phyloP scores from a whole-genome alignment of 441 rosid species.

The Adansonia grandidieri region DNA sequence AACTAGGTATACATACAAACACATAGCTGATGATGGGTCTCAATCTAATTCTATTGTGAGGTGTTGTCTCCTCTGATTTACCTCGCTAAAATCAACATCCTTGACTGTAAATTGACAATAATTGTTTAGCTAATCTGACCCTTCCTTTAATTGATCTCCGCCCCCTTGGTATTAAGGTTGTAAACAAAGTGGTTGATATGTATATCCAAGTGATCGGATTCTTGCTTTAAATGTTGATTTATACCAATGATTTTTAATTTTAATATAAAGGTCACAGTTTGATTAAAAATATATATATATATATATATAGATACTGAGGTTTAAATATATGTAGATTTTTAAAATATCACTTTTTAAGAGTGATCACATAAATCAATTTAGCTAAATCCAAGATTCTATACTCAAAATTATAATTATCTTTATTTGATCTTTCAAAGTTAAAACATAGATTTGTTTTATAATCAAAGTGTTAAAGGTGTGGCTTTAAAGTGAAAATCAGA shows the following conservation, averaged over 20 bases:
- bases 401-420: not conserved
- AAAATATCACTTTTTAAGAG: too few species aligned
- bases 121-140: not conserved
- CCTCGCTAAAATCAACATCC: constrained; percentile 18
- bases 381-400: too few species aligned
- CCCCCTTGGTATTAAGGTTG: not conserved
- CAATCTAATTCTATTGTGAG: constrained; percentile 12
- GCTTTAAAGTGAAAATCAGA: constrained; percentile 20
- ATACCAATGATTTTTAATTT: too few species aligned
- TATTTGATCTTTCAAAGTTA: not conserved
- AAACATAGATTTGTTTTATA: not conserved
- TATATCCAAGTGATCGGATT: not conserved
- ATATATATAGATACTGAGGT: too few species aligned
- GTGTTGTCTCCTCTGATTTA: constrained; percentile 7
- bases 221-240: not conserved
- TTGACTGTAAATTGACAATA: constrained; percentile 9
- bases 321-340: too few species aligned
- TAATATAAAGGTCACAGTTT: too few species aligned
- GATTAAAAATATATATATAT: too few species aligned
- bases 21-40: constrained; percentile 19
- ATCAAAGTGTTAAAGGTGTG: not conserved
- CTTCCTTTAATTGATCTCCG: not conserved
- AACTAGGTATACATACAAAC: constrained; percentile 21
- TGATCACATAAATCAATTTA: too few species aligned
- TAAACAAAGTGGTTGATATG: not conserved